These are phyloP conservation scores for Eremomyces bilateralis DNA, from an alignment of 495 filamentous ascomycete species.

Conservation along the genomic window DNA sequence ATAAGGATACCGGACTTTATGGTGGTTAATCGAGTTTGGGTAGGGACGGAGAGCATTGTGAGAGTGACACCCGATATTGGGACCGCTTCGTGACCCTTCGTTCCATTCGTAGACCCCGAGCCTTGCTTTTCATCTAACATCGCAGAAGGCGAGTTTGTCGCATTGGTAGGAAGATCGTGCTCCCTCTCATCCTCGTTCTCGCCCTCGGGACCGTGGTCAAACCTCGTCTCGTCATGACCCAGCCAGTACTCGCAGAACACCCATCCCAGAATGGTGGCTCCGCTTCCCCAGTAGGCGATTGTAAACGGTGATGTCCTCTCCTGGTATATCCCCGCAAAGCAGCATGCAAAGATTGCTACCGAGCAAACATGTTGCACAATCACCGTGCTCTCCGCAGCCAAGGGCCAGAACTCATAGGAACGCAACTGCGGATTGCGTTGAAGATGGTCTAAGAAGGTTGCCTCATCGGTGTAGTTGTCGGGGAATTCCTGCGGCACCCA, in stretches of 20 bases:
- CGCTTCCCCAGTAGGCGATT: conserved; percentile 63
- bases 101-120: conserved; percentile 1
- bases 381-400: conserved; percentile 86
- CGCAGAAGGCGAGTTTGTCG: too few relatives aligned
- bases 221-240: conserved; percentile 23
- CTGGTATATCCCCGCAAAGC: conserved; percentile 76
- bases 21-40: conserved; percentile 44
- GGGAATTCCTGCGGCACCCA: conserved; percentile 36
- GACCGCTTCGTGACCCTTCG: not conserved
- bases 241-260: conserved; percentile 80
- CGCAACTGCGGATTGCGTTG: conserved; percentile 87
- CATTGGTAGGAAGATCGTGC: not conserved
- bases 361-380: conserved; percentile 93
- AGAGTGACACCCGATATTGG: conserved; percentile 2
- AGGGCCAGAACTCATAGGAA: conserved; percentile 94
- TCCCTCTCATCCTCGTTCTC: not conserved
- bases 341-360: conserved; percentile 82
- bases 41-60: conserved; percentile 31
- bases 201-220: not conserved
- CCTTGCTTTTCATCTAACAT: conserved; percentile 9
- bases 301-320: conserved; percentile 67
- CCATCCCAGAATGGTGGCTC: conserved; percentile 76
- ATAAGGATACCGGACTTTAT: conserved; percentile 86
- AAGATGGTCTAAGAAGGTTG: conserved; percentile 85
- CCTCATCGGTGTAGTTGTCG: conserved; percentile 94